Percentiles rank a stretch among this genome's conserved stretches.
Evolutionary conservation across 2,329 filamentous ascomycete genomes (phyloP).

Genomic region (Dryadomyces quercivorus): DNA sequence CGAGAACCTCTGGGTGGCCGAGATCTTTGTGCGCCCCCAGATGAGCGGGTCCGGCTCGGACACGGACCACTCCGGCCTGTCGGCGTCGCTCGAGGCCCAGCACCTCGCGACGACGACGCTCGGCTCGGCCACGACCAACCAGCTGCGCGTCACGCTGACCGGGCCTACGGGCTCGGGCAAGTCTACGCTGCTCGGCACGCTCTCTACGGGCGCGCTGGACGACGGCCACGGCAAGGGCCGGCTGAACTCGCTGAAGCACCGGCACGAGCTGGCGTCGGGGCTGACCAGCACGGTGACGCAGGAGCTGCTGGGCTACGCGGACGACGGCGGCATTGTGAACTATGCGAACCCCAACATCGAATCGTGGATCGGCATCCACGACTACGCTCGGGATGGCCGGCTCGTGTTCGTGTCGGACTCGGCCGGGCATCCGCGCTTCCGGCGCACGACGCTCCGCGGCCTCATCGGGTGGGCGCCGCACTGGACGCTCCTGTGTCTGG

Average conservation of each 20-base stretch:
- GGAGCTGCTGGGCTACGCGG: slow-evolving; percentile 76
- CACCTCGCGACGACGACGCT: slow-evolving; percentile 2
- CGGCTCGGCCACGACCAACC: slow-evolving; percentile 38
- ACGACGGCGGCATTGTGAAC: slow-evolving; percentile 51
- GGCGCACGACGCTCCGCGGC: slow-evolving; percentile 76
- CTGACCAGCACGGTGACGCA: slow-evolving; percentile 91
- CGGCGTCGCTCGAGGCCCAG: slow-evolving; percentile 9
- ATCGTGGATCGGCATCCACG: slow-evolving; percentile 91
- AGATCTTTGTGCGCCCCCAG: slow-evolving; percentile 75
- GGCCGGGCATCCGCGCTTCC: slow-evolving; percentile 79
- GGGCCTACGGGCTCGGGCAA: slow-evolving; percentile 89
- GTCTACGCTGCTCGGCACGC: slow-evolving; percentile 75
- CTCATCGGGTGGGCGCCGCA: slow-evolving; percentile 94
- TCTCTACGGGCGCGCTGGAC: slow-evolving; percentile 79
- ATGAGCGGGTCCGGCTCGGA: slow-evolving; percentile 24
- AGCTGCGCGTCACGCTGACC: slow-evolving; percentile 76
- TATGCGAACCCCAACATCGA: slow-evolving; percentile 79
- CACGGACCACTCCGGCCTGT: background rate
- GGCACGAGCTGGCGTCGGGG: slow-evolving; percentile 84
- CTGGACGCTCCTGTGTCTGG: slow-evolving; percentile 78
- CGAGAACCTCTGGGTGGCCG: slow-evolving; percentile 70
- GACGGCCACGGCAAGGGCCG: slow-evolving; percentile 87
- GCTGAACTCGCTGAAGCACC: slow-evolving; percentile 78
- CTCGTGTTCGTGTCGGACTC: slow-evolving; percentile 86
- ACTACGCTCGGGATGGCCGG: slow-evolving; percentile 57